phyloP scores from a whole-genome alignment of 805 yeast genomes.

The Schwanniomyces pseudopolymorphus region DNA sequence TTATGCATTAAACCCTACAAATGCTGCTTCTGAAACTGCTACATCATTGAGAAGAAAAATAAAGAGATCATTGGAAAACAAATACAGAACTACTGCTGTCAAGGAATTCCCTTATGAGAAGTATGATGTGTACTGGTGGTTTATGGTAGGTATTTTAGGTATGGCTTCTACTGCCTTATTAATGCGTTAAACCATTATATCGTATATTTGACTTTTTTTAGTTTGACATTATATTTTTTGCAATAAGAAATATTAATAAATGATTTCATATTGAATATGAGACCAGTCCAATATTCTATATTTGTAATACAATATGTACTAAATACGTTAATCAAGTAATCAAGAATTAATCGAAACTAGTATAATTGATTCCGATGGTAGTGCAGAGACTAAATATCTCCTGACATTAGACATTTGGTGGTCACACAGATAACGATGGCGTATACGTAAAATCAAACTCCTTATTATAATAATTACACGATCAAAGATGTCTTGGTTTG shows the following conservation, averaged over 20 bases:
- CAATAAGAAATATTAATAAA: neutral
- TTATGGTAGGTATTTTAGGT: conserved; percentile 46
- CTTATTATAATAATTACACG: neutral
- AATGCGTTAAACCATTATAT: conserved; percentile 15
- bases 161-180: conserved; percentile 37
- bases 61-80: conserved; percentile 76
- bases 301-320: neutral
- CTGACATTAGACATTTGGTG: neutral
- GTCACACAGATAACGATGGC: conserved; percentile 5
- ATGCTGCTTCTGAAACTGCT: conserved; percentile 34
- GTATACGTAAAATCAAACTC: neutral
- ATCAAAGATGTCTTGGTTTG: conserved; percentile 54
- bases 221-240: neutral
- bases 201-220: neutral
- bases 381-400: neutral
- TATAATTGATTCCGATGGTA: neutral
- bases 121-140: conserved; percentile 57
- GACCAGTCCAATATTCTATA: neutral
- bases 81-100: conserved; percentile 73
- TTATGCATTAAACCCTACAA: conserved; percentile 82
- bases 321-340: neutral
- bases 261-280: neutral
- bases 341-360: neutral
- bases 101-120: conserved; percentile 32
- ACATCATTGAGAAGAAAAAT: conserved; percentile 43